Evolutionary conservation across 768 basidiomycete genomes (phyloP).

Genomic region (Daedalea quercina): DNA sequence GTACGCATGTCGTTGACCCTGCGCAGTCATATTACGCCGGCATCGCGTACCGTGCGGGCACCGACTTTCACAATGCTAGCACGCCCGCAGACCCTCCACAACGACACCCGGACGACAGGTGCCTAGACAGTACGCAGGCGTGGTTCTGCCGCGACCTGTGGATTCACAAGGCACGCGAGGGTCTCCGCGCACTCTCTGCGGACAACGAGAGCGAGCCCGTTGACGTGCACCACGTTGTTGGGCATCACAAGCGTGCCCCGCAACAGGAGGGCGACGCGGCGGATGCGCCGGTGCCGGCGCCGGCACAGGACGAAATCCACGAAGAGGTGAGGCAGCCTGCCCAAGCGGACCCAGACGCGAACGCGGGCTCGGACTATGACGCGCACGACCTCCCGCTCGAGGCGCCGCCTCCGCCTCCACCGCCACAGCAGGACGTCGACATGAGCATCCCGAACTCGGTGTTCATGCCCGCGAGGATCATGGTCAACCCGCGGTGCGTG

Average conservation of each 20-base stretch:
- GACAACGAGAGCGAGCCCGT: constrained; percentile 17
- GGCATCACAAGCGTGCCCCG: constrained; percentile 3
- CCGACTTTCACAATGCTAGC: constrained; percentile 76
- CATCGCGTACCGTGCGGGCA: constrained; percentile 77
- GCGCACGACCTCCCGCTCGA: constrained; percentile 37
- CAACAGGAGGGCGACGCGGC: constrained; percentile 3
- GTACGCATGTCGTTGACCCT: constrained; percentile 95
- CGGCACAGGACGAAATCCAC: not conserved
- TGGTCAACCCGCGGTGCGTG: constrained; percentile 94
- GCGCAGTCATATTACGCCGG: constrained; percentile 93
- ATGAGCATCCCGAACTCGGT: constrained; percentile 81
- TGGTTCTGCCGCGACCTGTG: constrained; percentile 99
- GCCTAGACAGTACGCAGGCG: constrained; percentile 93
- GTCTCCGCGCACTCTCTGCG: constrained; percentile 51
- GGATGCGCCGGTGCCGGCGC: not conserved
- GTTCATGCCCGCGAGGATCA: constrained; percentile 82
- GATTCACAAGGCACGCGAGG: constrained; percentile 80
- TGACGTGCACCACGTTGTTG: not conserved
- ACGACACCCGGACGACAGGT: constrained; percentile 75
- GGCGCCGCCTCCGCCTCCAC: constrained; percentile 29
- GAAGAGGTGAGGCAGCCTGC: constrained; percentile 18
- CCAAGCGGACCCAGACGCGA: constrained; percentile 61
- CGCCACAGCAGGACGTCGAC: constrained; percentile 21
- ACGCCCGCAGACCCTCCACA: constrained; percentile 44
- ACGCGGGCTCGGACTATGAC: constrained; percentile 84